Conservation (phyloP, 306 rosid genomes). For the Purshia tridentata region DNA sequence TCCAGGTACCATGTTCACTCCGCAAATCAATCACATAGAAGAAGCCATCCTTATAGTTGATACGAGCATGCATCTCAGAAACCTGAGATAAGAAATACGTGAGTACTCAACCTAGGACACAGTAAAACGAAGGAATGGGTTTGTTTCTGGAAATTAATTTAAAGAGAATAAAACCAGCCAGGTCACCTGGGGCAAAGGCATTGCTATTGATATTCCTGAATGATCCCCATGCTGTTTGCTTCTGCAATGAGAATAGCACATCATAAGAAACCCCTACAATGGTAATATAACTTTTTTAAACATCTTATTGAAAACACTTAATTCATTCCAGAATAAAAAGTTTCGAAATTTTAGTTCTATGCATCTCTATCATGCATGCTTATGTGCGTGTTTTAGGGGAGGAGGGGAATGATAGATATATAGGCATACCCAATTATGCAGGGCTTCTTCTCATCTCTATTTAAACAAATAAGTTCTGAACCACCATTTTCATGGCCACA, state of each 20-base stretch:
- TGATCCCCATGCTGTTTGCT: slow-evolving; percentile 33
- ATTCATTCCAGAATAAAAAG: not conserved
- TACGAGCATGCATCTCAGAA: slow-evolving; percentile 68
- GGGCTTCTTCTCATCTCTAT: slow-evolving; percentile 56
- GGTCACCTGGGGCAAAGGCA: slow-evolving; percentile 68
- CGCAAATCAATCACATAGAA: slow-evolving; percentile 78
- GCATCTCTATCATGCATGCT: not conserved
- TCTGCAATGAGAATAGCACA: slow-evolving; percentile 42
- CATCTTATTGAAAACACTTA: not conserved
- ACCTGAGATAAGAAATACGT: slow-evolving; percentile 44
- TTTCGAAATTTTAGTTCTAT: not conserved
- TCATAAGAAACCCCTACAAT: slow-evolving; percentile 4
- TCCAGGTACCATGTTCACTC: slow-evolving; percentile 81
- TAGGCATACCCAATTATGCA: slow-evolving; percentile 65
- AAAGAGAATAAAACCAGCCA: not conserved
- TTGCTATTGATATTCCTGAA: slow-evolving; percentile 43
- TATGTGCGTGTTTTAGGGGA: not conserved
- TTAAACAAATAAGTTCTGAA: slow-evolving; percentile 55
- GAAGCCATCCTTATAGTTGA: slow-evolving; percentile 67
- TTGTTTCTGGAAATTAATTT: not conserved
- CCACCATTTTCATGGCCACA: slow-evolving; percentile 46
- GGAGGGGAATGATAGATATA: not conserved
- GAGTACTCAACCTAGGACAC: slow-evolving; percentile 6
- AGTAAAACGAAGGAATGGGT: not conserved
- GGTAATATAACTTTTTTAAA: not conserved